phyloP scores from a whole-genome alignment of 345 rosid genomes.

The Camelina hispida region DNA sequence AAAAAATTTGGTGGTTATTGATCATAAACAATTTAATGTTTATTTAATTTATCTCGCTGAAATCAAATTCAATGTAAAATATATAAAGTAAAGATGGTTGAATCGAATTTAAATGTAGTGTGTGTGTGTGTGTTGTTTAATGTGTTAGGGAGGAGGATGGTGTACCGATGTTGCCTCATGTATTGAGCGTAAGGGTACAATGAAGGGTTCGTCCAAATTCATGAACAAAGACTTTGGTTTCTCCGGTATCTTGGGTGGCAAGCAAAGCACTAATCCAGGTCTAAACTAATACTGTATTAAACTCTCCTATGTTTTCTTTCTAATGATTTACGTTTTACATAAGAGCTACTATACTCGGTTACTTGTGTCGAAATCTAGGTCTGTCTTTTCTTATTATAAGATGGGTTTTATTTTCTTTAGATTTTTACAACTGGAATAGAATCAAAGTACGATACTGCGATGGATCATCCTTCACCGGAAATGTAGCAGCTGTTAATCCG shows the following conservation, averaged over 20 bases:
- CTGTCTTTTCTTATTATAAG: not conserved
- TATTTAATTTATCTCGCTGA: not conserved
- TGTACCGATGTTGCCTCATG: constrained; percentile 69
- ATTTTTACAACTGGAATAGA: constrained; percentile 86
- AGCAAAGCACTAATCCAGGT: constrained; percentile 75
- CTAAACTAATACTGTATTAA: not conserved
- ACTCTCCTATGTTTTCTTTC: not conserved
- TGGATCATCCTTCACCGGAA: constrained; percentile 90
- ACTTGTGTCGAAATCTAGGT: not conserved
- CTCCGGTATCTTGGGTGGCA: constrained; percentile 82
- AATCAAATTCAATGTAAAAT: not conserved
- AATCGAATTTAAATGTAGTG: not conserved
- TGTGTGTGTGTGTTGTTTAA: constrained; percentile 5
- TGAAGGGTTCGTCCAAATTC: constrained; percentile 74
- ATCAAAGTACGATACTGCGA: constrained; percentile 93
- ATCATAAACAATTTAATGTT: not conserved
- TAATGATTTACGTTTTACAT: too few relatives aligned
- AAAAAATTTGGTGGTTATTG: not conserved
- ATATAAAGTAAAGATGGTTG: not conserved
- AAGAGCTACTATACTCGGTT: not conserved
- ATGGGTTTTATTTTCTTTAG: constrained; percentile 38
- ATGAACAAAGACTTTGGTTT: constrained; percentile 71
- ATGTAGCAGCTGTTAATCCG: constrained; percentile 72
- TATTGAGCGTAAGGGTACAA: constrained; percentile 57
- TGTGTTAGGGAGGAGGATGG: constrained; percentile 93